Percentiles rank a stretch among this genome's conserved stretches.
Evolutionary conservation across 495 filamentous ascomycete species (phyloP).

Genomic region (Melanomma pulvis-pyrius): DNA sequence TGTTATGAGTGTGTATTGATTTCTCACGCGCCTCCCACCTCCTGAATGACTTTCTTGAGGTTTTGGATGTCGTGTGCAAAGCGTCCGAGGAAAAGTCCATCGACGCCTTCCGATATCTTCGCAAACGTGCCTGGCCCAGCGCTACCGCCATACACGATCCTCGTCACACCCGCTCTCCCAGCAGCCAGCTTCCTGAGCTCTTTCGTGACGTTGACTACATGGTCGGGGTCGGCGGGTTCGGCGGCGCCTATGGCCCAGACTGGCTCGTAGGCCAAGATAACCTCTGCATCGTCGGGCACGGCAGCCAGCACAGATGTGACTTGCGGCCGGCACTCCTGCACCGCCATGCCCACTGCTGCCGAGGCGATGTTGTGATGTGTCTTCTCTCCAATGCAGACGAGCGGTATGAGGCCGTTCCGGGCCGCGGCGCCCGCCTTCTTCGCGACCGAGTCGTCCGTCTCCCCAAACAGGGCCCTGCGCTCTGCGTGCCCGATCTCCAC

Average conservation of each 20-base stretch:
- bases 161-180: slow-evolving; percentile 54
- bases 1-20: no score
- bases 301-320: slow-evolving; percentile 62
- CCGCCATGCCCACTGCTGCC: slow-evolving; percentile 59
- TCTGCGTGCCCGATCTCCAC: slow-evolving; percentile 84
- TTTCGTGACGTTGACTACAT: slow-evolving; percentile 71
- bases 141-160: slow-evolving; percentile 79
- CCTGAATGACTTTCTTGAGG: slow-evolving; percentile 67
- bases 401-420: slow-evolving; percentile 69
- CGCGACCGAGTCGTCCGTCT: slow-evolving; percentile 65
- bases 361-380: slow-evolving; percentile 52
- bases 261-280: slow-evolving; percentile 85
- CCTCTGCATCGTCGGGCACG: slow-evolving; percentile 61
- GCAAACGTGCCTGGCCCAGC: slow-evolving; percentile 76
- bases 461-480: slow-evolving; percentile 66
- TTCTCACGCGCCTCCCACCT: slow-evolving; percentile 52
- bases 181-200: slow-evolving; percentile 53
- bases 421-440: slow-evolving; percentile 69
- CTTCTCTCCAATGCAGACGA: slow-evolving; percentile 79
- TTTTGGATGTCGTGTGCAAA: slow-evolving; percentile 76
- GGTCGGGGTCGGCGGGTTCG: slow-evolving; percentile 69
- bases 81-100: slow-evolving; percentile 80
- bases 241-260: slow-evolving; percentile 84
- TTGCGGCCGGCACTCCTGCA: slow-evolving; percentile 66
- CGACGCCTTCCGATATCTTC: slow-evolving; percentile 65